phyloP scores from a whole-genome alignment of 1,139 yeast genomes.

The Suhomyces maxii region DNA sequence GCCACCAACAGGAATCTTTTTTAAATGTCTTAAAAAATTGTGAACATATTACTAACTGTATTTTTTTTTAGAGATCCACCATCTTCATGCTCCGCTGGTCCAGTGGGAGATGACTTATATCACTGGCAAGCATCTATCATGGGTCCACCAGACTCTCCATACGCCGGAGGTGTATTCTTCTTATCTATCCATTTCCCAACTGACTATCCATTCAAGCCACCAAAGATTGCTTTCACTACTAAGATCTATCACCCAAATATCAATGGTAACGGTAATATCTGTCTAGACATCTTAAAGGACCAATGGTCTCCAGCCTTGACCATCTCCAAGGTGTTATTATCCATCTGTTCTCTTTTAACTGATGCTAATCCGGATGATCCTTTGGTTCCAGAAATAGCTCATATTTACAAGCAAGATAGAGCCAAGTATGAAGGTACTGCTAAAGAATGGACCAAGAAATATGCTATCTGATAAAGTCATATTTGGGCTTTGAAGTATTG shows the following conservation, averaged over 20 bases:
- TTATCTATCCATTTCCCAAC: constrained; percentile 92
- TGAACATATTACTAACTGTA: constrained; percentile 2
- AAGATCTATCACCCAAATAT: constrained; percentile 90
- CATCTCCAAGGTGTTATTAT: constrained; percentile 82
- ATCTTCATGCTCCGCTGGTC: constrained; percentile 98
- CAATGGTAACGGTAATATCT: constrained; percentile 84
- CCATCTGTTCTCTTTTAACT: constrained; percentile 87
- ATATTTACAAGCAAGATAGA: constrained; percentile 92
- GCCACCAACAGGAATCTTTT: no score
- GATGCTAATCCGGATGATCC: constrained; percentile 99
- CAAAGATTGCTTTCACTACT: constrained; percentile 87
- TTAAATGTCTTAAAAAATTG: no score
- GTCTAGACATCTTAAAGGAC: constrained; percentile 81
- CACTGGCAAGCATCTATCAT: constrained; percentile 97
- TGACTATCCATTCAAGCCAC: constrained; percentile 93
- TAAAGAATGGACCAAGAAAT: constrained; percentile 97
- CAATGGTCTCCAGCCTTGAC: constrained; percentile 94
- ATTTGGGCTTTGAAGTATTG: not conserved
- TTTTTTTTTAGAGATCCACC: constrained; percentile 80
- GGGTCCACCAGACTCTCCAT: constrained; percentile 95
- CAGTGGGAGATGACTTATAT: constrained; percentile 93
- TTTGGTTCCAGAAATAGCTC: constrained; percentile 97
- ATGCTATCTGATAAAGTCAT: constrained; percentile 64
- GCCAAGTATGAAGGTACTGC: constrained; percentile 96
- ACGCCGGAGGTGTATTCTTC: constrained; percentile 91